These are phyloP conservation scores for Neurospora pannonica DNA, from an alignment of 495 filamentous ascomycete species.

Conservation along the genomic window DNA sequence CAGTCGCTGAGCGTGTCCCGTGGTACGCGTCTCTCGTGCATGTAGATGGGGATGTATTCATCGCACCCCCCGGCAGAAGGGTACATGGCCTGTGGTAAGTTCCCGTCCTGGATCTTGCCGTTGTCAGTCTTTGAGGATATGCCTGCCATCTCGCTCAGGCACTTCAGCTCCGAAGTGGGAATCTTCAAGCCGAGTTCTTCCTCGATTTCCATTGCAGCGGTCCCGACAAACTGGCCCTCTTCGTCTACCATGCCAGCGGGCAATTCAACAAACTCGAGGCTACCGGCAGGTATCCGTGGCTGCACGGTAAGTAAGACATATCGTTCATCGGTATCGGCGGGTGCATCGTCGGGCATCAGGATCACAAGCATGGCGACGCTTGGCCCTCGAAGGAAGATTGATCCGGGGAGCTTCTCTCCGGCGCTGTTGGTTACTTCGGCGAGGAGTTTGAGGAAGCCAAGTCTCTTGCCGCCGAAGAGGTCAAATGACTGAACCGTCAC, in stretches of 20 bases:
- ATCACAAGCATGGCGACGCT: constrained; percentile 78
- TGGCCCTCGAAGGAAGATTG: constrained; percentile 71
- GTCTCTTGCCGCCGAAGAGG: constrained; percentile 50
- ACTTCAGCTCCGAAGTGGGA: constrained; percentile 24
- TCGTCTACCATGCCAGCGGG: constrained; percentile 89
- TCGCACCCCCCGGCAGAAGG: constrained; percentile 75
- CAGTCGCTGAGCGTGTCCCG: constrained; percentile 54
- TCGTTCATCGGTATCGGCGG: constrained; percentile 40
- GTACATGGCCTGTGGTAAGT: constrained; percentile 56
- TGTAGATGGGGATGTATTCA: constrained; percentile 72
- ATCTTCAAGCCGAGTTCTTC: constrained; percentile 68
- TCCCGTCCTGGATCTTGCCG: constrained; percentile 27
- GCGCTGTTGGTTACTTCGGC: constrained; percentile 52
- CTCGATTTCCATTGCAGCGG: constrained; percentile 70
- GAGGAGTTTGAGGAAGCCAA: constrained; percentile 74
- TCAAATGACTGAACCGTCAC: constrained; percentile 70
- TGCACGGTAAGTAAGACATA: constrained; percentile 74
- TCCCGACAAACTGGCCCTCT: constrained; percentile 61
- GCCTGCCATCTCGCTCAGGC: constrained; percentile 58
- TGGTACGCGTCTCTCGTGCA: constrained; percentile 60
- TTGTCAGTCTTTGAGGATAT: constrained; percentile 8
- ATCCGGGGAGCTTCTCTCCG: constrained; percentile 62
- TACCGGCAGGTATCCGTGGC: constrained; percentile 70
- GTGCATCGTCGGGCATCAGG: constrained; percentile 60
- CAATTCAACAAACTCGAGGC: constrained; percentile 65